Conservation (phyloP, 2,329 filamentous ascomycete species). For the Nigrospora sphaerica region DNA sequence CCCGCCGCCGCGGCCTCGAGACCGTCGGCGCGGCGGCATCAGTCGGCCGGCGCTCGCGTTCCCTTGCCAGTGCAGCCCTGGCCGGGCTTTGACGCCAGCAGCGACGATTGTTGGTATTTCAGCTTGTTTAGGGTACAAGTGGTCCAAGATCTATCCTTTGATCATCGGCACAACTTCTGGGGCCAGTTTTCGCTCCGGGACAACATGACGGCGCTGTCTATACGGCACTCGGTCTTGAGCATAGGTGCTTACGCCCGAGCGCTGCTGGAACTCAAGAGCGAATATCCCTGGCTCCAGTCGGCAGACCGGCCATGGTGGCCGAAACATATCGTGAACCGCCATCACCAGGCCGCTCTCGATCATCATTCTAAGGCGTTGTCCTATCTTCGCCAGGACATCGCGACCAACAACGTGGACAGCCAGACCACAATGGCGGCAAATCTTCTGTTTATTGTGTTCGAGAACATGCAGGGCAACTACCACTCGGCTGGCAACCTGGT, state of each 20-base stretch:
- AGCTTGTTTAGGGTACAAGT: constrained; percentile 14
- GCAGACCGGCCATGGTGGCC: constrained; percentile 13
- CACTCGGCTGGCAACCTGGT: constrained; percentile 17
- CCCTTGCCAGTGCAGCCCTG: constrained; percentile 4
- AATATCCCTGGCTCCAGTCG: constrained; percentile 5
- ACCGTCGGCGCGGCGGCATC: too few species aligned
- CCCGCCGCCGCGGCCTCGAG: background rate
- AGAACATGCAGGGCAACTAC: constrained; percentile 22
- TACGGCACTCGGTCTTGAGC: constrained; percentile 17
- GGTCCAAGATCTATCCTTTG: constrained; percentile 13
- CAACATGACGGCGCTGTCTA: constrained; percentile 12
- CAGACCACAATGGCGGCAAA: constrained; percentile 16
- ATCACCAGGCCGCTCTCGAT: constrained; percentile 16
- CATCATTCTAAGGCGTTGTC: constrained; percentile 17
- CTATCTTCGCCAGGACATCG: constrained; percentile 13
- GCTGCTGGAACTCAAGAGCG: constrained; percentile 13
- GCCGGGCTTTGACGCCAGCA: constrained; percentile 11
- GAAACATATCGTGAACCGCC: constrained; percentile 10
- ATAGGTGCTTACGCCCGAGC: constrained; percentile 18
- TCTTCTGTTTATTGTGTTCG: constrained; percentile 19
- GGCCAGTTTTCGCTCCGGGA: constrained; percentile 14
- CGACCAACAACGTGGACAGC: constrained; percentile 11
- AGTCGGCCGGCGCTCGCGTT: too few species aligned
- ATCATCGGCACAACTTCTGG: constrained; percentile 15
- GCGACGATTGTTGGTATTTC: constrained; percentile 17